A percentile compares a stretch with the other conserved stretches of the same genome.
Evolutionary conservation across 257 asterid genomes (phyloP).

Genomic region (Plantago elongata): DNA sequence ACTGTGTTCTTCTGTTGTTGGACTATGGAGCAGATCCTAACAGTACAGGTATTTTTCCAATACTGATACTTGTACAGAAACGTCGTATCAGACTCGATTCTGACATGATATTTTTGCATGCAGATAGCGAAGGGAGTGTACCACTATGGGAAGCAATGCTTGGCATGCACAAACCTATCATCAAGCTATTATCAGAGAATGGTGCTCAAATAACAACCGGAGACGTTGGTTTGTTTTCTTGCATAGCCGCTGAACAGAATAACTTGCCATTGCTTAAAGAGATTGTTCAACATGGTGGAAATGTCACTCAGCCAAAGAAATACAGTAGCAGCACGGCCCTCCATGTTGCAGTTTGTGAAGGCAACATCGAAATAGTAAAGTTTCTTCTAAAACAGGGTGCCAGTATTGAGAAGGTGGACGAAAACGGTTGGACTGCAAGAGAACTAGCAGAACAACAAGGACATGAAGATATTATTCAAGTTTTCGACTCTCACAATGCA

Average conservation of each 20-base stretch:
- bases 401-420: slow-evolving; percentile 28
- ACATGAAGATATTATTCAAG: slow-evolving; percentile 38
- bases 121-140: slow-evolving; percentile 60
- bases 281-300: slow-evolving; percentile 39
- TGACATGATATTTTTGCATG: not conserved
- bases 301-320: slow-evolving; percentile 29
- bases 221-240: slow-evolving; percentile 33
- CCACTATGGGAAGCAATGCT: slow-evolving; percentile 64
- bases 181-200: slow-evolving; percentile 33
- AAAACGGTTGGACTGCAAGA: slow-evolving; percentile 40
- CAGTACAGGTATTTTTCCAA: slow-evolving; percentile 47
- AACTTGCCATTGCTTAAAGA: slow-evolving; percentile 41
- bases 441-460: slow-evolving; percentile 58
- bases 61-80: not conserved
- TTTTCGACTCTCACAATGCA: slow-evolving; percentile 29
- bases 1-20: slow-evolving; percentile 66
- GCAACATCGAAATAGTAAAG: slow-evolving; percentile 40
- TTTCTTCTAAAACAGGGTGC: slow-evolving; percentile 46
- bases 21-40: slow-evolving; percentile 81
- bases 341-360: slow-evolving; percentile 47
- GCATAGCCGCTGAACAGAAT: slow-evolving; percentile 42
- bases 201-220: slow-evolving; percentile 39
- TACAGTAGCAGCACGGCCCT: slow-evolving; percentile 33
- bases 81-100: not conserved
- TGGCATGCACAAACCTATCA: slow-evolving; percentile 31